These are phyloP conservation scores for Ganoderma lucidum DNA, from an alignment of 1,284 basidiomycete species.

Conservation along the genomic window DNA sequence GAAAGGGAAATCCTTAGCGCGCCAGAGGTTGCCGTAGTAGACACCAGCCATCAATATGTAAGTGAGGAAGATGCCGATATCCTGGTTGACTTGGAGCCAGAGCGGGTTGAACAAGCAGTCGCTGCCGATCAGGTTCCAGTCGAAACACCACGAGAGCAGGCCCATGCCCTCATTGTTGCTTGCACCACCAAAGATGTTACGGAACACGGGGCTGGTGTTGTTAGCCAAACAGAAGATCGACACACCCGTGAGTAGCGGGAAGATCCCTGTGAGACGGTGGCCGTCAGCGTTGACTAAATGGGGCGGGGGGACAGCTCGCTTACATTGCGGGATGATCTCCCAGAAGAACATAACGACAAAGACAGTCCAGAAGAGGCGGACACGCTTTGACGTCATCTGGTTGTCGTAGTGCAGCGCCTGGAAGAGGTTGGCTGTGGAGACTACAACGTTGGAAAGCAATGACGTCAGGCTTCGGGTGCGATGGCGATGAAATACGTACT, in stretches of 20 bases:
- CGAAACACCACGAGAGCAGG: slow-evolving; percentile 58
- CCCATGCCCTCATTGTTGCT: slow-evolving; percentile 68
- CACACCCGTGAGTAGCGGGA: slow-evolving; percentile 53
- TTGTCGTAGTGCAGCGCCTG: slow-evolving; percentile 45
- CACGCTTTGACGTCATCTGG: slow-evolving; percentile 45
- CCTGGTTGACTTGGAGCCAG: slow-evolving; percentile 44
- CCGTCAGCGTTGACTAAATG: neutral
- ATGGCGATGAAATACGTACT: slow-evolving; percentile 31
- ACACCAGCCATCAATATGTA: slow-evolving; percentile 44
- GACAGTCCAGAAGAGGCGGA: slow-evolving; percentile 43
- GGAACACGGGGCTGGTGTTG: slow-evolving; percentile 54
- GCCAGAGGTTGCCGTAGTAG: slow-evolving; percentile 46
- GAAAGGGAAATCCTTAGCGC: slow-evolving; percentile 43
- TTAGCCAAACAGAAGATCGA: slow-evolving; percentile 68
- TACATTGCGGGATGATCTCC: slow-evolving; percentile 58
- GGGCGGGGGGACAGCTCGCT: slow-evolving; percentile 37
- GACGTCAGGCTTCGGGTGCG: neutral
- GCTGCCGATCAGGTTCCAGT: slow-evolving; percentile 54
- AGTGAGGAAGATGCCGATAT: slow-evolving; percentile 42
- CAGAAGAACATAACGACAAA: slow-evolving; percentile 41
- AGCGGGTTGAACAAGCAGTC: slow-evolving; percentile 41
- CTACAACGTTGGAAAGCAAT: slow-evolving; percentile 15
- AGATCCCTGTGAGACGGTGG: slow-evolving; percentile 36
- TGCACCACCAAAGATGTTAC: slow-evolving; percentile 66
- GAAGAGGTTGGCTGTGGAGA: slow-evolving; percentile 41